Conservation (phyloP, 2,329 filamentous ascomycete genomes). For the Aspergillus costaricaensis region DNA sequence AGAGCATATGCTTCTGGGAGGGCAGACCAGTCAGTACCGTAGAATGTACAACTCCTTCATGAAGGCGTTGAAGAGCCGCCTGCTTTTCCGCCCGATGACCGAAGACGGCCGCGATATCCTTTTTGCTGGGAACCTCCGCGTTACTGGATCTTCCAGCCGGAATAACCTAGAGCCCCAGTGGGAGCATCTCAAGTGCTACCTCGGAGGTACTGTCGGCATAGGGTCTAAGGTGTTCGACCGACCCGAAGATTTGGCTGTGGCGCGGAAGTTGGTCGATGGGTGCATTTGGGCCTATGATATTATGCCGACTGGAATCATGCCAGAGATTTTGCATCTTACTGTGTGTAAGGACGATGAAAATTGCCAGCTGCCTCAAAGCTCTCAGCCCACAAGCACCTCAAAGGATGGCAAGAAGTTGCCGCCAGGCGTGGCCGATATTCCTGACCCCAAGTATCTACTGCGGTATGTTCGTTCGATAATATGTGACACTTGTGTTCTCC, state of each 20-base stretch:
- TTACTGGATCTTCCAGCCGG: conserved; percentile 18
- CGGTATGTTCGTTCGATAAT: conserved; percentile 23
- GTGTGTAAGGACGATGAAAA: conserved; percentile 48
- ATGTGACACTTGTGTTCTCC: background rate
- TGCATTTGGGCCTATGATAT: conserved; percentile 64
- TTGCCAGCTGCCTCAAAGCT: conserved; percentile 39
- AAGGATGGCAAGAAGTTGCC: conserved; percentile 23
- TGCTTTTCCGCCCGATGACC: conserved; percentile 50
- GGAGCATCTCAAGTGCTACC: conserved; percentile 62
- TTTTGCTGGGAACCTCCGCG: conserved; percentile 38
- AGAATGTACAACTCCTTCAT: conserved; percentile 47
- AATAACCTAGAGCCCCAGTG: conserved; percentile 41
- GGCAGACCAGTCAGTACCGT: conserved; percentile 43
- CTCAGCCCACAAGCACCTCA: conserved; percentile 10
- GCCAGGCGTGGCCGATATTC: conserved; percentile 31
- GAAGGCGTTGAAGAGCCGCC: conserved; percentile 40
- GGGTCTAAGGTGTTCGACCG: conserved; percentile 60
- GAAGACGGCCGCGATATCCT: conserved; percentile 43
- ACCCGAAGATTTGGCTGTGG: conserved; percentile 57
- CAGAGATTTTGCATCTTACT: conserved; percentile 57
- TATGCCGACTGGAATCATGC: conserved; percentile 62
- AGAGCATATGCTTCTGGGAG: conserved; percentile 49
- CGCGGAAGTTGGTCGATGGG: conserved; percentile 58
- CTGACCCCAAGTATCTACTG: conserved; percentile 33
- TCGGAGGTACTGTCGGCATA: conserved; percentile 63